These are phyloP conservation scores for Phaeosphaeria sp. DNA, from an alignment of 2,329 filamentous ascomycete genomes.

Conservation along the genomic window DNA sequence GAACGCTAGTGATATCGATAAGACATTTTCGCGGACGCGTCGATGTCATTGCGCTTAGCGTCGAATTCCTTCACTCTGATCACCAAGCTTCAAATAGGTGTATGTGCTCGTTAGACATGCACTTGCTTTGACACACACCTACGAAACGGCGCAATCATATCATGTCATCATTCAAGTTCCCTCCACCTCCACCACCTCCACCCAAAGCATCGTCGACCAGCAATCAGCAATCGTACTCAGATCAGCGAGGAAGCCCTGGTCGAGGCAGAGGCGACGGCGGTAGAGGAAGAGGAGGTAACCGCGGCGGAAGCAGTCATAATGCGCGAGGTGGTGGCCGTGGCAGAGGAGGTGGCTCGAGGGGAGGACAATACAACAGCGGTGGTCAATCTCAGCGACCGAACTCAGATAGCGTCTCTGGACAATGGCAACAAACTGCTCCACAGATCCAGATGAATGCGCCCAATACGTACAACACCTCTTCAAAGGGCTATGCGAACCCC, in stretches of 20 bases:
- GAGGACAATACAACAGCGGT: slow-evolving; percentile 26
- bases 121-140: background rate
- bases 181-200: slow-evolving; percentile 56
- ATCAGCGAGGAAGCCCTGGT: slow-evolving; percentile 36
- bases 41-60: background rate
- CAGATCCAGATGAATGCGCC: background rate
- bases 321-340: slow-evolving; percentile 19
- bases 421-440: slow-evolving; percentile 8
- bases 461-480: slow-evolving; percentile 1
- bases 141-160: background rate
- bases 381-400: slow-evolving; percentile 14
- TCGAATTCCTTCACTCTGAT: background rate
- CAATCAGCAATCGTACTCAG: slow-evolving; percentile 29
- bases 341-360: slow-evolving; percentile 26
- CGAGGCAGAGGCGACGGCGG: slow-evolving; percentile 38
- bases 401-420: slow-evolving; percentile 6
- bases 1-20: slow-evolving; percentile 28
- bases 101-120: background rate
- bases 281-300: slow-evolving; percentile 29
- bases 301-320: slow-evolving; percentile 25
- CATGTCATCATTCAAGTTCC: slow-evolving; percentile 53
- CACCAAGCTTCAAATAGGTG: background rate
- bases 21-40: slow-evolving; percentile 14
- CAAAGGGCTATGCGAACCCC: slow-evolving; percentile 21
- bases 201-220: slow-evolving; percentile 42